Conservation (phyloP, 257 asterid species). For the Penstemon barbatus region DNA sequence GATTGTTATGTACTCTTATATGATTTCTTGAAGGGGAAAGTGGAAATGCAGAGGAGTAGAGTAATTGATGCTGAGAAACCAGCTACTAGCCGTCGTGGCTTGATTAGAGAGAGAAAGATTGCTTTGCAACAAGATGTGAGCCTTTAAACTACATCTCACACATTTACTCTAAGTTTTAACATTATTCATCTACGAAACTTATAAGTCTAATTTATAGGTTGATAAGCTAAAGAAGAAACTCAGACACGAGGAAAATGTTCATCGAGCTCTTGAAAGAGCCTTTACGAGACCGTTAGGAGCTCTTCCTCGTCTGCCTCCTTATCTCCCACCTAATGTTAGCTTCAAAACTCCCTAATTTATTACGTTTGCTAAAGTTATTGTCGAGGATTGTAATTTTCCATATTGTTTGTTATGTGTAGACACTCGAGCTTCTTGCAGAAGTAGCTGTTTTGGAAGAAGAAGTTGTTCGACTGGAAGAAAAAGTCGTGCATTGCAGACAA, state of each 20-base stretch:
- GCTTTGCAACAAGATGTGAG: slow-evolving; percentile 83
- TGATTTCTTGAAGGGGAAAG: slow-evolving; percentile 50
- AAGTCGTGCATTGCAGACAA: slow-evolving; percentile 76
- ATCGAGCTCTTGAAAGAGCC: slow-evolving; percentile 91
- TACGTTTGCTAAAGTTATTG: neutral
- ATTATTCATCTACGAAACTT: neutral
- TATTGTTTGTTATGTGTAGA: slow-evolving; percentile 42
- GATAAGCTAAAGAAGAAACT: slow-evolving; percentile 86
- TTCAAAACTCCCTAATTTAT: slow-evolving; percentile 7
- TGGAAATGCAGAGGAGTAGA: slow-evolving; percentile 44
- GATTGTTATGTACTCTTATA: slow-evolving; percentile 32
- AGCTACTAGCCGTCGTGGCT: slow-evolving; percentile 41
- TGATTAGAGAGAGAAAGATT: slow-evolving; percentile 64
- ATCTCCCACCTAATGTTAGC: slow-evolving; percentile 82
- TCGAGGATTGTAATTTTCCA: neutral
- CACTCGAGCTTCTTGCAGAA: slow-evolving; percentile 93
- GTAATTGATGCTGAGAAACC: slow-evolving; percentile 53
- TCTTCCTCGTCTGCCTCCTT: slow-evolving; percentile 94
- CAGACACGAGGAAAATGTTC: slow-evolving; percentile 88
- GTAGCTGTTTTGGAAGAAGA: slow-evolving; percentile 98
- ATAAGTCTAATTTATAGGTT: slow-evolving; percentile 44
- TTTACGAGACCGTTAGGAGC: slow-evolving; percentile 87
- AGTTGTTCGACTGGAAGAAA: slow-evolving; percentile 90
- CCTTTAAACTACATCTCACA: neutral
- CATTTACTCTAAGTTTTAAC: neutral